phyloP scores from a whole-genome alignment of 176 grass and related monocot genomes.

The Themeda triandra region DNA sequence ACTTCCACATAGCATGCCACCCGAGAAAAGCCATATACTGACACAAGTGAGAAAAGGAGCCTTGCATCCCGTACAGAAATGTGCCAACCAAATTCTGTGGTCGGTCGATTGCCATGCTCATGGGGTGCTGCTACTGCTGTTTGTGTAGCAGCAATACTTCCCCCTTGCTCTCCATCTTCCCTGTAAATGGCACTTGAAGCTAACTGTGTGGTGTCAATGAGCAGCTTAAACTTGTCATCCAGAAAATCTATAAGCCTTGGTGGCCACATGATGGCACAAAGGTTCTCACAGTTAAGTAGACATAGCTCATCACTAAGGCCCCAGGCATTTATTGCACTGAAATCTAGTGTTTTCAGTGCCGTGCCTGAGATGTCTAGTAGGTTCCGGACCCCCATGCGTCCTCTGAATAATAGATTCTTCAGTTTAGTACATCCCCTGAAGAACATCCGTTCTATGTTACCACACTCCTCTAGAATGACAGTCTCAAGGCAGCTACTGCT shows the following conservation, averaged over 20 bases:
- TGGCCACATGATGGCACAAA: background rate
- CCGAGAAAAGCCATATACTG: background rate
- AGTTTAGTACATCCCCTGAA: background rate
- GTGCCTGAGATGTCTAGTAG: background rate
- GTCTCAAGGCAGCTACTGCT: background rate
- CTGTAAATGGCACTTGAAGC: background rate
- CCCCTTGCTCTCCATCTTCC: background rate
- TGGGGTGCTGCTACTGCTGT: background rate
- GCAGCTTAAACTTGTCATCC: background rate
- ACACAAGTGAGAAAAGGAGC: background rate
- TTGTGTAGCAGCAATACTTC: background rate
- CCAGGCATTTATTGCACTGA: background rate
- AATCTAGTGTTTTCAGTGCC: background rate
- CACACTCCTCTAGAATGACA: background rate
- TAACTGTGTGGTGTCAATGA: background rate
- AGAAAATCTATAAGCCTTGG: fast-evolving
- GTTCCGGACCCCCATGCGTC: fast-evolving
- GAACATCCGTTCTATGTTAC: background rate
- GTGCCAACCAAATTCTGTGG: background rate
- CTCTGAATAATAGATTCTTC: background rate
- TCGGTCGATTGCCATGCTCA: background rate
- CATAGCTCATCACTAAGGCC: background rate
- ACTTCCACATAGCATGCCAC: background rate
- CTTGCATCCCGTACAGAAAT: background rate
- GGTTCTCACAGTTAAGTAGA: background rate